These are phyloP conservation scores for Fusarium continuum DNA, from an alignment of 2,329 filamentous ascomycete species.

Conservation along the genomic window DNA sequence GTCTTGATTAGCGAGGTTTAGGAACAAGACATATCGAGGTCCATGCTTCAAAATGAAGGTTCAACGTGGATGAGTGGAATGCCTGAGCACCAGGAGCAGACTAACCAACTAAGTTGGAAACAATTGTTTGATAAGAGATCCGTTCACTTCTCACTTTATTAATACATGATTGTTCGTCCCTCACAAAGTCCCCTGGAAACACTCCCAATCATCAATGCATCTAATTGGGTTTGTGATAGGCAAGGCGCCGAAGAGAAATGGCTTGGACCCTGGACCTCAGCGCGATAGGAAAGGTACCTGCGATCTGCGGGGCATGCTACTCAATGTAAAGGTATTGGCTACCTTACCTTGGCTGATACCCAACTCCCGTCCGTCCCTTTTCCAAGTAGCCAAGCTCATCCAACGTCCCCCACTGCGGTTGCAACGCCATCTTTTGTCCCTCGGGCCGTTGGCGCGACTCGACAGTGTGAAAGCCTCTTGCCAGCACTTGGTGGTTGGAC, in stretches of 20 bases:
- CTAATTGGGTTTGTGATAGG: slow-evolving; percentile 30
- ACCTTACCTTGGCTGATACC: slow-evolving; percentile 26
- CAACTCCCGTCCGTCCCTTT: slow-evolving; percentile 26
- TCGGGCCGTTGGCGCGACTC: slow-evolving; percentile 43
- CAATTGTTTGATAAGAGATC: not conserved
- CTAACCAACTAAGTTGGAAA: not conserved
- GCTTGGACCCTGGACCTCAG: slow-evolving; percentile 33
- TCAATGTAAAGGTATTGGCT: slow-evolving; percentile 25
- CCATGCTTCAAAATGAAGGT: slow-evolving; percentile 27
- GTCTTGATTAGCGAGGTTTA: slow-evolving; percentile 22
- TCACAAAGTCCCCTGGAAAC: not conserved
- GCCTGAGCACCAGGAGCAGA: not conserved
- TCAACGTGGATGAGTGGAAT: slow-evolving; percentile 5
- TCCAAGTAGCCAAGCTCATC: slow-evolving; percentile 22
- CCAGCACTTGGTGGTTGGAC: slow-evolving; percentile 40
- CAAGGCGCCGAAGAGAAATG: slow-evolving; percentile 20
- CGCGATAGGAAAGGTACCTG: slow-evolving; percentile 24
- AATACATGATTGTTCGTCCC: not conserved
- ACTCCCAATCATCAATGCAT: not conserved
- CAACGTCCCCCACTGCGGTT: slow-evolving; percentile 31
- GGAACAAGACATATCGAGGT: slow-evolving; percentile 13
- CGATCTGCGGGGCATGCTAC: slow-evolving; percentile 14
- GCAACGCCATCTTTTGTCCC: slow-evolving; percentile 34
- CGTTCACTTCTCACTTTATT: not conserved
- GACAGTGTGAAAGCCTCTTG: slow-evolving; percentile 38